Conservation (phyloP, 2,329 filamentous ascomycete species). For the Amauroascus niger region DNA sequence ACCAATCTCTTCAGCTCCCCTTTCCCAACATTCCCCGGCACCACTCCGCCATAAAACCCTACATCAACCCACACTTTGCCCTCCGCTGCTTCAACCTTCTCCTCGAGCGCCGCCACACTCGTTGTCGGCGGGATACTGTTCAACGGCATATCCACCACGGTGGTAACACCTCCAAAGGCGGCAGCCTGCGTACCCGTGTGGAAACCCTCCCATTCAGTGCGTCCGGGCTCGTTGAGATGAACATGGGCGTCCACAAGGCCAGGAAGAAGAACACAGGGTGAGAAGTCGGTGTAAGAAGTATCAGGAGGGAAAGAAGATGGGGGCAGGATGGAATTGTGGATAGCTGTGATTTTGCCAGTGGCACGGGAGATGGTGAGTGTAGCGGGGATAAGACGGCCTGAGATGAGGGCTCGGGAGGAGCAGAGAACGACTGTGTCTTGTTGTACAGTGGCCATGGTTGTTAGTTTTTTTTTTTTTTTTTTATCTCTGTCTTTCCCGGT, state of each 20-base stretch:
- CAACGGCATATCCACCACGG: slow-evolving; percentile 92
- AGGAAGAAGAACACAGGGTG: slow-evolving; percentile 73
- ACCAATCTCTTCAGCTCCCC: slow-evolving; percentile 70
- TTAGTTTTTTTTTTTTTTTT: background rate
- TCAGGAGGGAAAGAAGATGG: slow-evolving; percentile 61
- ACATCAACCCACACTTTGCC: slow-evolving; percentile 97
- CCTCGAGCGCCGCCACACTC: slow-evolving; percentile 67
- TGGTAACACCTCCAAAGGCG: slow-evolving; percentile 91
- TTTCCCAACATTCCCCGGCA: slow-evolving; percentile 68
- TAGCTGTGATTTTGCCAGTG: slow-evolving; percentile 75
- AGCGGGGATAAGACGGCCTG: slow-evolving; percentile 65
- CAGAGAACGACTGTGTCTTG: slow-evolving; percentile 62
- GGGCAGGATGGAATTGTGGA: slow-evolving; percentile 66
- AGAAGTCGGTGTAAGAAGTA: slow-evolving; percentile 71
- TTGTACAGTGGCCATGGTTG: slow-evolving; percentile 6
- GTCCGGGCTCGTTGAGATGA: slow-evolving; percentile 90
- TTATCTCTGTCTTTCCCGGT: no score
- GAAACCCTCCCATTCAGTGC: slow-evolving; percentile 98
- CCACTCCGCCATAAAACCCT: slow-evolving; percentile 92
- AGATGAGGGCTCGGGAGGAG: slow-evolving; percentile 73
- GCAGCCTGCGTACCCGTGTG: slow-evolving; percentile 88
- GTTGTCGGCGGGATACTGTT: slow-evolving; percentile 97
- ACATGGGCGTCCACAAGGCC: slow-evolving; percentile 95
- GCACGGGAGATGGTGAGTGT: slow-evolving; percentile 68
- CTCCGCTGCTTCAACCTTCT: slow-evolving; percentile 73